Evolutionary conservation across 2,329 filamentous ascomycete species (phyloP).

Genomic region (Aureobasidium sp.): DNA sequence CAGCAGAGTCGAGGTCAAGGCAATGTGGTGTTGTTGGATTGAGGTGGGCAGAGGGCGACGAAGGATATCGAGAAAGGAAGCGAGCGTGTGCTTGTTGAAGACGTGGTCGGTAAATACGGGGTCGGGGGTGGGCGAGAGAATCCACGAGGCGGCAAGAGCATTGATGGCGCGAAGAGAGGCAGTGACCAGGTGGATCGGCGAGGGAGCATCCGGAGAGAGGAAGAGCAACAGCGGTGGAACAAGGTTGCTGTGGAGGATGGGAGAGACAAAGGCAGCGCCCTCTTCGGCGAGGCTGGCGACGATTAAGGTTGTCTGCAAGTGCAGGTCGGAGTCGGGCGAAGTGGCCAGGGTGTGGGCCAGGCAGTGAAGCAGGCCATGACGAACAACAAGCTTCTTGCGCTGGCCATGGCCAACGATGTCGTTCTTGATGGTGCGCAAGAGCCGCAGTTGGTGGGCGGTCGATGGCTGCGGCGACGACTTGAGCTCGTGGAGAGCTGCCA

Average conservation of each 20-base stretch:
- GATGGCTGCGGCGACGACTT: constrained; percentile 18
- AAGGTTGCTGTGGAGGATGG: constrained; percentile 18
- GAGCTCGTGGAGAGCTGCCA: constrained; percentile 18
- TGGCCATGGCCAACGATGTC: constrained; percentile 81
- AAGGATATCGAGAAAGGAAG: constrained; percentile 56
- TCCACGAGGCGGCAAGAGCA: constrained; percentile 59
- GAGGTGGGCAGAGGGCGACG: constrained; percentile 48
- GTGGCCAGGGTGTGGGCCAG: constrained; percentile 48
- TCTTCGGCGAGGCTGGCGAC: constrained; percentile 70
- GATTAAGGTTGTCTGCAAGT: constrained; percentile 76
- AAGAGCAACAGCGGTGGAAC: constrained; percentile 8
- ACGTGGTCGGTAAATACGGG: constrained; percentile 34
- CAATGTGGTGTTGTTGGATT: constrained; percentile 55
- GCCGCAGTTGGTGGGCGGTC: constrained; percentile 38
- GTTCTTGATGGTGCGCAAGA: constrained; percentile 74
- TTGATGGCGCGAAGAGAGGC: constrained; percentile 69
- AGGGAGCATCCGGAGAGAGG: constrained; percentile 45
- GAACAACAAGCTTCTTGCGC: constrained; percentile 74
- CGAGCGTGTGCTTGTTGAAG: constrained; percentile 57
- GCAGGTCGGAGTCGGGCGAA: constrained; percentile 54
- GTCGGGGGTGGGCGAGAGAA: constrained; percentile 12
- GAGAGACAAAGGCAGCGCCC: constrained; percentile 45
- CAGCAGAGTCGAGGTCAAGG: constrained; percentile 52
- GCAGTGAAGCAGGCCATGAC: constrained; percentile 59
- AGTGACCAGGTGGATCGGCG: constrained; percentile 59